These are phyloP conservation scores for Acacia crassicarpa DNA, from an alignment of 306 rosid genomes.

Conservation along the genomic window DNA sequence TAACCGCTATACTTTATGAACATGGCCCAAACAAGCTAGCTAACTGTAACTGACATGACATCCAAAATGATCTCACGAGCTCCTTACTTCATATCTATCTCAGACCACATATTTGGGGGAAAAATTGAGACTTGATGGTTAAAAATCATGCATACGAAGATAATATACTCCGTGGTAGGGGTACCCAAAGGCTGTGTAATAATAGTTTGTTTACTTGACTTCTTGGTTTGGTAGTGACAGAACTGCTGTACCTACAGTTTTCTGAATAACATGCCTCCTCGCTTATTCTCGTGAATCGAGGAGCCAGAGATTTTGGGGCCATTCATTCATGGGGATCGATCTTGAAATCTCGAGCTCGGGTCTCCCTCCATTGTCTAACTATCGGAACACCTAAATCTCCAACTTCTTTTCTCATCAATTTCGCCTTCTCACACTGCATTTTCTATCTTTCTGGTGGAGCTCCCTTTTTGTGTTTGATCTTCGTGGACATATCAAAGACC, in stretches of 20 bases:
- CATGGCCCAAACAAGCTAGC: background rate
- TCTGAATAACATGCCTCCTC: constrained; percentile 60
- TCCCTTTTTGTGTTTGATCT: constrained; percentile 3
- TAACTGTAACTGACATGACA: background rate
- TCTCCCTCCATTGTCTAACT: background rate
- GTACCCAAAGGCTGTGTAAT: background rate
- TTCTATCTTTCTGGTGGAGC: background rate
- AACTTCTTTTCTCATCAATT: background rate
- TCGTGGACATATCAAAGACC: constrained; percentile 16
- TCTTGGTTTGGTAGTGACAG: constrained; percentile 27
- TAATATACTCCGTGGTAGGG: background rate
- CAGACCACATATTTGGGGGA: background rate
- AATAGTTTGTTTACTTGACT: background rate
- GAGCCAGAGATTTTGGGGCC: constrained; percentile 26
- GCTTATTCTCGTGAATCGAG: constrained; percentile 61
- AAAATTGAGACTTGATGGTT: background rate
- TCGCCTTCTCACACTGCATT: background rate
- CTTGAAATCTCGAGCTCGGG: background rate
- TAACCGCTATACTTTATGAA: background rate
- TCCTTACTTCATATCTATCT: background rate
- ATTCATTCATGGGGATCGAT: constrained; percentile 14
- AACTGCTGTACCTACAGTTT: constrained; percentile 37
- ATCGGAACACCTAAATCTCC: background rate
- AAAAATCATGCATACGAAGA: background rate
- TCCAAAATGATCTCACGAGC: background rate